Base-by-base conservation (phyloP, 768 basidiomycete genomes). In the Lentinula sp. region DNA sequence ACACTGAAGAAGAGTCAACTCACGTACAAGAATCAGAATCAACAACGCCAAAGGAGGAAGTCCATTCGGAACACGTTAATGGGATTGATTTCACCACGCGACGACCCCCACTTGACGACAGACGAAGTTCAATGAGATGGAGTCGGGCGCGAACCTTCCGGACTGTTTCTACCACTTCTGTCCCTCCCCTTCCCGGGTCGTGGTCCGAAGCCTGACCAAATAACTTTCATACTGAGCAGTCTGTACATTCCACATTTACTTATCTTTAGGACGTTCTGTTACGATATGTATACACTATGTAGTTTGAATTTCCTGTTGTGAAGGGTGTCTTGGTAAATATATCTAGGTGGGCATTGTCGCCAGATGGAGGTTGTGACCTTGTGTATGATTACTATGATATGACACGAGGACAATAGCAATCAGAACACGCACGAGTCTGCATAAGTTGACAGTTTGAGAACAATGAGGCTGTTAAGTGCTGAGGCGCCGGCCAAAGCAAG, bases 21-120 rank as follows among this genome's bases (percentile, higher is more conserved):
- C 18, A 56, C 55, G 39, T 56, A 56, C 57, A 59, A 48, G 57
- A 46, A 59, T 36, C 57, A 59, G 57, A 59, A 49, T n/a, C 57
- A 28, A 20, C 45, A 41, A 41, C 45, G 59, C 36, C 59, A 50
- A 39, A 41, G 57, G 57, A 59, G 57, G 37, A 48, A 41, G 41
- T 60, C 59, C 18, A 50, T 60, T 16, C 59, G 59, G 33, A 60
- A 60, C 37, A 60, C 39, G 4, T 13, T 60, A 32, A 28, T 60
- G 48, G 59, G 55, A 23, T 23, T 42, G 39, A 50, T 52, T 20
- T 32, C 48, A 20, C 35, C 32, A 32, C 45, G 45, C 50, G 50
- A 60, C 48, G 59, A 52, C 36, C 45, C 18, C 28, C 39, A 23
- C 12, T 50, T 8, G 57, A 60, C 20, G 51, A 37, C 12, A n/a